Percentiles rank a stretch among this genome's conserved stretches.
Conservation (phyloP, 371 early-diverging fungal species). For the Rhizopus sp. region DNA sequence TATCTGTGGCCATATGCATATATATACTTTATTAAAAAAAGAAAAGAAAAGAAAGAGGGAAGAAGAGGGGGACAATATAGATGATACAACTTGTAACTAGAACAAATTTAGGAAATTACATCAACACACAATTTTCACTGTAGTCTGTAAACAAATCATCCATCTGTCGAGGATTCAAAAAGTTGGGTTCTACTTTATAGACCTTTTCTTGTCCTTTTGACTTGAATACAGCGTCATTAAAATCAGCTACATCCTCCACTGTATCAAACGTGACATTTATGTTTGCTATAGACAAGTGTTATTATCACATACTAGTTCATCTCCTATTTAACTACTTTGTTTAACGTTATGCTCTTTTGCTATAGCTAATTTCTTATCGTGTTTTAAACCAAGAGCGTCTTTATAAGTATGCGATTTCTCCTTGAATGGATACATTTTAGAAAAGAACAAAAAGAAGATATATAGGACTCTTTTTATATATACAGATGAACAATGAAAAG, state of each 20-base stretch:
- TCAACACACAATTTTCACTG: slow-evolving; percentile 27
- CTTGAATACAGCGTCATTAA: slow-evolving; percentile 12
- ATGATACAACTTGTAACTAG: neutral
- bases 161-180: slow-evolving; percentile 19
- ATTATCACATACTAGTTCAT: neutral
- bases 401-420: slow-evolving; percentile 7
- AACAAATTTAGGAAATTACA: slow-evolving; percentile 16
- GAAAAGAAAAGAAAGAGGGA: neutral
- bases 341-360: slow-evolving; percentile 13
- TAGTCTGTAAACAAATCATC: slow-evolving; percentile 13
- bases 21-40: neutral
- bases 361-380: slow-evolving; percentile 4
- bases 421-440: slow-evolving; percentile 15
- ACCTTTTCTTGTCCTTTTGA: slow-evolving; percentile 12
- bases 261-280: slow-evolving; percentile 27
- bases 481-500: neutral
- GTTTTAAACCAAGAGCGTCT: slow-evolving; percentile 16
- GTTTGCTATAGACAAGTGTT: slow-evolving; percentile 7
- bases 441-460: neutral
- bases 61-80: neutral
- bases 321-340: slow-evolving; percentile 12
- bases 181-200: slow-evolving; percentile 13
- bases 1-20: neutral
- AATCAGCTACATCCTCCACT: slow-evolving; percentile 19
- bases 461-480: neutral